These are phyloP conservation scores for Talaromyces sp. DNA, from an alignment of 2,329 filamentous ascomycete genomes.

Conservation along the genomic window DNA sequence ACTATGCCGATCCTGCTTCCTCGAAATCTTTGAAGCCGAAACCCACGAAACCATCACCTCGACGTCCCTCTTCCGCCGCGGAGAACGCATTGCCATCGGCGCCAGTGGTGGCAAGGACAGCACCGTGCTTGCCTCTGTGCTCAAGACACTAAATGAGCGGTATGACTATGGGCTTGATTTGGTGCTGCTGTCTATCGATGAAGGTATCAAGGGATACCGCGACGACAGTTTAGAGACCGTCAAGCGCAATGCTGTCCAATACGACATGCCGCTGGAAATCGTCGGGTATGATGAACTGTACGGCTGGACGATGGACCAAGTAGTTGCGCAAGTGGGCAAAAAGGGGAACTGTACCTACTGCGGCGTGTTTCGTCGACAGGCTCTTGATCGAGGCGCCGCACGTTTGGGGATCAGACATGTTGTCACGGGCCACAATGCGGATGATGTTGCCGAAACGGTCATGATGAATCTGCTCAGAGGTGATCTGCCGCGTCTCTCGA, in stretches of 20 bases:
- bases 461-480: conserved; percentile 94
- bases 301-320: conserved; percentile 99
- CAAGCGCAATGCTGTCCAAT: conserved; percentile 86
- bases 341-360: conserved; percentile 99
- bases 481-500: conserved; percentile 78
- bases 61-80: conserved; percentile 73
- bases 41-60: conserved; percentile 86
- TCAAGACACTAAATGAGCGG: conserved; percentile 90
- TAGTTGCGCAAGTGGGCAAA: conserved; percentile 92
- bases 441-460: conserved; percentile 95
- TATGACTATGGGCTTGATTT: conserved; percentile 83
- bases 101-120: conserved; percentile 97
- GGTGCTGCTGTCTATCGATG: conserved; percentile 85
- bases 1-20: conserved; percentile 85
- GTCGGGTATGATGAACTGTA: conserved; percentile 92
- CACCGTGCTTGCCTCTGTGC: conserved; percentile 87
- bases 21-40: conserved; percentile 83
- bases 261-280: conserved; percentile 86
- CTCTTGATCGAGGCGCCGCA: conserved; percentile 85
- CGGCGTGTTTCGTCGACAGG: conserved; percentile 91
- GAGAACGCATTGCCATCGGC: conserved; percentile 87
- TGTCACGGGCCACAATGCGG: conserved; percentile 95
- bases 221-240: conserved; percentile 96
- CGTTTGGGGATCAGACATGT: conserved; percentile 85
- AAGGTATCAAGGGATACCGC: conserved; percentile 94